These are phyloP conservation scores for Filobasidium wieringae DNA, from an alignment of 768 basidiomycete genomes.

Conservation along the genomic window DNA sequence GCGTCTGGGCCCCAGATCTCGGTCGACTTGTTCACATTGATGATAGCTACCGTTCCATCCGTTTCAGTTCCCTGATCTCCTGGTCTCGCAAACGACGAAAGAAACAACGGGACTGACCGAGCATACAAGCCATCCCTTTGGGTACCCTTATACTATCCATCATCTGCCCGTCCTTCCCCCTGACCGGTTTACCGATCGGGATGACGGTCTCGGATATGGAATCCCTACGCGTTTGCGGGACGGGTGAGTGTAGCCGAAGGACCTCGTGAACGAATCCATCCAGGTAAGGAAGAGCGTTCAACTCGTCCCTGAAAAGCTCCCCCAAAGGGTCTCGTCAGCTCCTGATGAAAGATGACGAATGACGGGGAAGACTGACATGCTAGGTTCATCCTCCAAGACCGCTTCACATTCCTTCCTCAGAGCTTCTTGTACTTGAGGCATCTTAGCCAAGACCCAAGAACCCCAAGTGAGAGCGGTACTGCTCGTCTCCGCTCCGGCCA, in stretches of 20 bases:
- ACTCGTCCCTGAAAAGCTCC: constrained; percentile 44
- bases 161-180: constrained; percentile 31
- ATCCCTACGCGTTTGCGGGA: constrained; percentile 26
- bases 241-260: constrained; percentile 27
- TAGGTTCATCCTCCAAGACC: constrained; percentile 37
- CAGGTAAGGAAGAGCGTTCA: constrained; percentile 58
- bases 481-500: constrained; percentile 69
- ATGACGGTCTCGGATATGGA: constrained; percentile 18
- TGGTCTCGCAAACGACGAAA: background rate
- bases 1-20: constrained; percentile 36
- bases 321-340: background rate
- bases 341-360: background rate
- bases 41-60: constrained; percentile 24
- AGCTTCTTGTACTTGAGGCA: constrained; percentile 56
- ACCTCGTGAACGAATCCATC: constrained; percentile 52
- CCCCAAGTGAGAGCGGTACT: constrained; percentile 77
- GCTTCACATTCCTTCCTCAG: constrained; percentile 56
- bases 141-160: constrained; percentile 25
- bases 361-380: constrained; percentile 22
- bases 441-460: constrained; percentile 57
- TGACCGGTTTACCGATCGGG: constrained; percentile 29
- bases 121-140: constrained; percentile 30
- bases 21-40: constrained; percentile 28
- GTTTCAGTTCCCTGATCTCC: background rate
- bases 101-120: constrained; percentile 25